Evolutionary conservation across 2,329 filamentous ascomycete genomes (phyloP), one percentile per base, ranked within the genome.

Genomic region (Pseudogymnoascus verrucosus): DNA sequence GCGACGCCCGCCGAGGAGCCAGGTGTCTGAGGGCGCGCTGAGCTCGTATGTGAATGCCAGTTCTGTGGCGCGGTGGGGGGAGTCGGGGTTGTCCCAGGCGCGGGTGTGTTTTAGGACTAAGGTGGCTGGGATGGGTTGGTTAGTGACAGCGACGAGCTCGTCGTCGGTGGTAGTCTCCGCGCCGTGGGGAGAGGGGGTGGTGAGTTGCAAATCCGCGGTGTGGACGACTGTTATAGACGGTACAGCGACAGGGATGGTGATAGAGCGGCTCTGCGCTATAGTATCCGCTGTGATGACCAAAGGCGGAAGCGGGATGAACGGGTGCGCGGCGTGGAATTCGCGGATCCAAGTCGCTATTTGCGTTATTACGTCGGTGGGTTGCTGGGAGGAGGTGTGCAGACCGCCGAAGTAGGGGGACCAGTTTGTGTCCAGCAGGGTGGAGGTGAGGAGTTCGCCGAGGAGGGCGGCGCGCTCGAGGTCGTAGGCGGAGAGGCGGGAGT

Each of bases 161-260:
- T 70, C 69, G 8, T 73, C 68, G 63, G 71, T 74, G 70, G 69
- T 70, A 64, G 70, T 37, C 65, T 73, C 64, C 8, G 79, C 76
- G n/a, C 16, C 28, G 51, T 34, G 26, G 1, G 51, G 26, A 5
- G 59, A 61, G 7, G 34, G 39, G 7, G 34, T 39, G 10, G 59
- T 26, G 1, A 90, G 75, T 28, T 79, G 78, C 28, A 93, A 81
- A 62, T 89, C 85, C 2, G 89, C 88, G 0, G 90, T 96, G 74
- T 96, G 89, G 0, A 98, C 84, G 19, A 96, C 84, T 59, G 90
- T 85, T 1, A 96, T 81, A 1, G 89, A 87, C 0, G 93, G 93
- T 1, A 99, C 86, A 64, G 96, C 91, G 12, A 99, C 93, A 0
- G 93, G 90, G 62, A 99, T 96, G 31, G 89, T 80, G 69, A 99